These are phyloP conservation scores for Colletotrichum tabaci DNA, from an alignment of 2,329 filamentous ascomycete genomes.

Conservation along the genomic window DNA sequence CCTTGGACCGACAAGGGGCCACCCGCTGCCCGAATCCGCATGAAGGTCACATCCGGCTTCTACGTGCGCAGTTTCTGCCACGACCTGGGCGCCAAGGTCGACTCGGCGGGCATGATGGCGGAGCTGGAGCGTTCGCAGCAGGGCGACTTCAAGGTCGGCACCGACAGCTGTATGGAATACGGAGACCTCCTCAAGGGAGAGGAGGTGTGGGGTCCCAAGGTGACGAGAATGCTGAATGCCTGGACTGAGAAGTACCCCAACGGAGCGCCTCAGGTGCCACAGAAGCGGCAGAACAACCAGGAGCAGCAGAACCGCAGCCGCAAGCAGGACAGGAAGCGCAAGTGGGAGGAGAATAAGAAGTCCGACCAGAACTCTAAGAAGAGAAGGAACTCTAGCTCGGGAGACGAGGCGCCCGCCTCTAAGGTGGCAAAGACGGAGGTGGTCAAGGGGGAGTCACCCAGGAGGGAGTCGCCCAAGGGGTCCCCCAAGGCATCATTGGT, in stretches of 20 bases:
- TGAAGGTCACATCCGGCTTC: slow-evolving; percentile 96
- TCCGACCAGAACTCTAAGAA: slow-evolving; percentile 30
- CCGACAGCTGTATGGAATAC: slow-evolving; percentile 83
- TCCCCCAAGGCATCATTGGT: slow-evolving; percentile 13
- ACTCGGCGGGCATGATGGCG: slow-evolving; percentile 88
- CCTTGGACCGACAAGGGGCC: slow-evolving; percentile 75
- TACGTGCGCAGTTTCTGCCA: slow-evolving; percentile 96
- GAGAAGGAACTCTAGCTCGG: slow-evolving; percentile 41
- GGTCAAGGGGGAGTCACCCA: slow-evolving; percentile 10
- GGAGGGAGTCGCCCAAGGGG: slow-evolving; percentile 19
- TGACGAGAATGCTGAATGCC: slow-evolving; percentile 64
- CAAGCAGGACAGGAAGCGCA: slow-evolving; percentile 42
- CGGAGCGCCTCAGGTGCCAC: slow-evolving; percentile 45
- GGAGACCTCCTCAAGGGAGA: slow-evolving; percentile 83
- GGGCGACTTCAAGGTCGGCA: slow-evolving; percentile 81
- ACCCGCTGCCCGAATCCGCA: slow-evolving; percentile 84
- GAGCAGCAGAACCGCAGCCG: slow-evolving; percentile 32
- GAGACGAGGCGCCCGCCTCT: slow-evolving; percentile 36
- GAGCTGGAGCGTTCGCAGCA: slow-evolving; percentile 86
- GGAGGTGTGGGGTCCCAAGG: slow-evolving; percentile 84
- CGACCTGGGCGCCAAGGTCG: slow-evolving; percentile 87
- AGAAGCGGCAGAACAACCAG: slow-evolving; percentile 36
- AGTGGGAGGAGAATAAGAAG: slow-evolving; percentile 35
- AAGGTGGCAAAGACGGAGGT: slow-evolving; percentile 29
- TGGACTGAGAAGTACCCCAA: slow-evolving; percentile 54